Base-by-base conservation (phyloP, 106 monocot genomes). In the Alisma plantagoaquatica region DNA sequence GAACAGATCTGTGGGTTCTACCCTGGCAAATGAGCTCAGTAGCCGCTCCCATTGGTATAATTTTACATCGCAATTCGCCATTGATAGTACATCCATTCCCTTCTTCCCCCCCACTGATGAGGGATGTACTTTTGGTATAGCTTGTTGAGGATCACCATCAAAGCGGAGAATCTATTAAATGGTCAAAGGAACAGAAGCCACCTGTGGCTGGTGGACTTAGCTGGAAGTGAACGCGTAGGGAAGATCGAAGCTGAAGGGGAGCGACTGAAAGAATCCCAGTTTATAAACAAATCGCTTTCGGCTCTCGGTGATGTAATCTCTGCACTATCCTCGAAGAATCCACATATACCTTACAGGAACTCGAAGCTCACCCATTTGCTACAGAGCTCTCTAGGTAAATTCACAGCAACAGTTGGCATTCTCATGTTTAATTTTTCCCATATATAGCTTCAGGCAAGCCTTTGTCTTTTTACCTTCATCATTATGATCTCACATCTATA, bases 301-400 rank as follows among this genome's bases (percentile, higher is more conserved):
- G n/a, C n/a, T n/a, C n/a, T n/a, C n/a, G n/a, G n/a, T n/a, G n/a
- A n/a, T 67, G 84, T 84, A 60, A 84, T 91, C 6, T 74, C 91
- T 26, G 73, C 91, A 21, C 74, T 91, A 32, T 77, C 91, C 23
- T 77, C 91, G 18, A 90, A 84, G 62, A 84, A 70, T 53, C 65
- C 80, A 0, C 84, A n/a, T n/a, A n/a, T n/a, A n/a, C n/a, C n/a
- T n/a, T n/a, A n/a, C n/a, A n/a, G n/a, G n/a, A n/a, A n/a, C 16
- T 91, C 91, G 11, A 91, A 91, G 70, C 77, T 91, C 24, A 91
- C 91, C 26, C 91, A 84, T 63, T 62, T 91, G 62, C 76, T 91
- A 10, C 91, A 91, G 53, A 91, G 81, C 59, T 91, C 91, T 64
- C 35, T 84, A 56, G 91, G 91, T 91, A 30, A n/a, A n/a, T n/a